phyloP scores from a whole-genome alignment of 78 protist species.

The Chrysochromulina parva region DNA sequence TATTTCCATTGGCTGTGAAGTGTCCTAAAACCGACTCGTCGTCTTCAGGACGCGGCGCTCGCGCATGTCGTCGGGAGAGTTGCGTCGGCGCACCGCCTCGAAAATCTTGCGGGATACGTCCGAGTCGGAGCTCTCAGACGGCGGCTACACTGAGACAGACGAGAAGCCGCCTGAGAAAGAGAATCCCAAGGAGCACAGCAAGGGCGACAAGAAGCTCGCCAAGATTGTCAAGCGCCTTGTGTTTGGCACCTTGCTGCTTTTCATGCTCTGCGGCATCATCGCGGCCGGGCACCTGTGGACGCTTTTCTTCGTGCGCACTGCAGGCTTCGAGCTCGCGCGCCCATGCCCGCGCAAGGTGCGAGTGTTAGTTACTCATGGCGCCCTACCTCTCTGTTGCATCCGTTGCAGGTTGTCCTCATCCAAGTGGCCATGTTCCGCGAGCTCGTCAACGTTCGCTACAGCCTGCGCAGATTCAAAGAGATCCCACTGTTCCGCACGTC shows the following conservation, averaged over 20 bases:
- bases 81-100: no score
- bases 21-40: no score
- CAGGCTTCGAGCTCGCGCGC: not conserved
- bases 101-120: no score
- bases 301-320: not conserved
- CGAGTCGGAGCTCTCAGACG: no score
- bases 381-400: not conserved
- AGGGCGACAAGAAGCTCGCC: not conserved
- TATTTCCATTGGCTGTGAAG: no score
- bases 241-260: not conserved
- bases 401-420: not conserved
- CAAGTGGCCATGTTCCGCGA: not conserved
- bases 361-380: no score
- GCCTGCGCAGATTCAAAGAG: no score
- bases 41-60: no score
- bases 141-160: no score
- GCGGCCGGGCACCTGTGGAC: not conserved
- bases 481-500: not conserved
- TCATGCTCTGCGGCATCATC: not conserved
- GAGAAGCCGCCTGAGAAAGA: no score
- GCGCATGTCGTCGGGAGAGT: no score
- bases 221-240: constrained; percentile 10
- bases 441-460: not conserved
- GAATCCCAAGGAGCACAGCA: not conserved
- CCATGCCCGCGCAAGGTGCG: not conserved